Evolutionary conservation across 140 eudicot species (phyloP).

Genomic region (Flaveria floridana): DNA sequence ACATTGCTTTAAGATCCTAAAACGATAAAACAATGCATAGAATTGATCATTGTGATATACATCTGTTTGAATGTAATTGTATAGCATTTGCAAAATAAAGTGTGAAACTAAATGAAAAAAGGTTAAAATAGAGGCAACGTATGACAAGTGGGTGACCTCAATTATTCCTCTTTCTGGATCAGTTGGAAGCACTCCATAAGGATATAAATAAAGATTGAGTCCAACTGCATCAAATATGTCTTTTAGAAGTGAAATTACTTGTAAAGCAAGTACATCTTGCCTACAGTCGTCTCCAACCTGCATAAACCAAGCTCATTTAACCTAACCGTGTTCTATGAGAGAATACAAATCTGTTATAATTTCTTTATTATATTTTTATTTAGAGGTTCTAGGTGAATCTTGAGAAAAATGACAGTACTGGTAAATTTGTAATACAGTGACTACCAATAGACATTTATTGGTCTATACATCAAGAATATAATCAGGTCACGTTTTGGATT

Average conservation of each 20-base stretch:
- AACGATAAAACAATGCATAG: not conserved
- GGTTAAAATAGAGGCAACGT: conserved; percentile 7
- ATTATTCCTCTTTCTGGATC: conserved; percentile 96
- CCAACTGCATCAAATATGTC: conserved; percentile 89
- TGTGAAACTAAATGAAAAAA: not conserved
- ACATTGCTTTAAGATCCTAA: not conserved
- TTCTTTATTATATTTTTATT: not conserved
- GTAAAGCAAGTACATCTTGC: conserved; percentile 97
- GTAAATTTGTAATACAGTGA: not conserved
- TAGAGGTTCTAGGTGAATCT: not conserved
- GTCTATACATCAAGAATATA: not conserved
- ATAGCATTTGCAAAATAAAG: not conserved
- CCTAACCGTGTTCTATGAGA: not conserved
- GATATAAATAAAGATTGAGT: conserved; percentile 77
- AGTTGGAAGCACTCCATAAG: conserved; percentile 97
- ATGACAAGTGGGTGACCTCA: conserved; percentile 55
- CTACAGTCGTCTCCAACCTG: conserved; percentile 99
- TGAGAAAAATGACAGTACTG: not conserved
- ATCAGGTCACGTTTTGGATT: not conserved
- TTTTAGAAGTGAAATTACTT: conserved; percentile 87
- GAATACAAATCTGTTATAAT: conserved; percentile 2
- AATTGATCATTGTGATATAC: not conserved
- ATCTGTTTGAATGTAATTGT: not conserved
- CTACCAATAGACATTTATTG: not conserved
- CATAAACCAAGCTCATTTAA: conserved; percentile 23